Evolutionary conservation across 2,329 filamentous ascomycete genomes (phyloP).

Genomic region (Monosporascus sp.): DNA sequence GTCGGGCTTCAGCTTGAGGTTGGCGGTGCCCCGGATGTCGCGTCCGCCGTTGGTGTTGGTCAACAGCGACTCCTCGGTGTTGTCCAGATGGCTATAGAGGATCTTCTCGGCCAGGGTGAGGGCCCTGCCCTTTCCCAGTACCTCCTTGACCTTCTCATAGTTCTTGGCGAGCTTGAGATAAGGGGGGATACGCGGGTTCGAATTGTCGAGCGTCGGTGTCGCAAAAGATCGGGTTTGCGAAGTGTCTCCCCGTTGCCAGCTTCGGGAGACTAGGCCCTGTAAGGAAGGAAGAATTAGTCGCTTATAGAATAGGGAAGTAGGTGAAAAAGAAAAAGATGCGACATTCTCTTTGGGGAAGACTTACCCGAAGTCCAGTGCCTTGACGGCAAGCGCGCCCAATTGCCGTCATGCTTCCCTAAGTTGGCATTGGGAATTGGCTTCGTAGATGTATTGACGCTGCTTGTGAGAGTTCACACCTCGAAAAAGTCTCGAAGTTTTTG

Average conservation of each 20-base stretch:
- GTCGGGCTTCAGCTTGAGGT: slow-evolving; percentile 95
- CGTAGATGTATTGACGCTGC: not conserved
- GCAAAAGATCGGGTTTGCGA: slow-evolving; percentile 24
- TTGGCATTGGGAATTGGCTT: slow-evolving; percentile 23
- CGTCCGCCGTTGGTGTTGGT: slow-evolving; percentile 77
- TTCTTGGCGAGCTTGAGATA: slow-evolving; percentile 61
- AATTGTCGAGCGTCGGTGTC: slow-evolving; percentile 25
- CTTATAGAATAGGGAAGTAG: not conserved
- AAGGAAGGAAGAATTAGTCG: slow-evolving; percentile 1
- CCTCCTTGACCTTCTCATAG: slow-evolving; percentile 52
- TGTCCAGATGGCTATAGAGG: slow-evolving; percentile 90
- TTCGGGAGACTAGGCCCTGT: slow-evolving; percentile 21
- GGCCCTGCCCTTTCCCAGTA: slow-evolving; percentile 47
- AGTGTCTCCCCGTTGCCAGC: slow-evolving; percentile 13
- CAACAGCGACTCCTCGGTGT: slow-evolving; percentile 81
- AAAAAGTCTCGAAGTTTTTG: not conserved
- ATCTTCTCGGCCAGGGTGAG: slow-evolving; percentile 97
- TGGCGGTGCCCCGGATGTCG: slow-evolving; percentile 79
- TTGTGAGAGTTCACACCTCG: not conserved
- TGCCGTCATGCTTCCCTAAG: slow-evolving; percentile 24
- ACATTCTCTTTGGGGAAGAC: slow-evolving; percentile 1
- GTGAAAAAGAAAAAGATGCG: not conserved
- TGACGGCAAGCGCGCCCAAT: slow-evolving; percentile 25
- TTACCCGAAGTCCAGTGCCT: slow-evolving; percentile 24
- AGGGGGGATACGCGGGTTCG: slow-evolving; percentile 54